Conservation (phyloP, 2,329 filamentous ascomycete genomes). For the Scytalidium lignicola region DNA sequence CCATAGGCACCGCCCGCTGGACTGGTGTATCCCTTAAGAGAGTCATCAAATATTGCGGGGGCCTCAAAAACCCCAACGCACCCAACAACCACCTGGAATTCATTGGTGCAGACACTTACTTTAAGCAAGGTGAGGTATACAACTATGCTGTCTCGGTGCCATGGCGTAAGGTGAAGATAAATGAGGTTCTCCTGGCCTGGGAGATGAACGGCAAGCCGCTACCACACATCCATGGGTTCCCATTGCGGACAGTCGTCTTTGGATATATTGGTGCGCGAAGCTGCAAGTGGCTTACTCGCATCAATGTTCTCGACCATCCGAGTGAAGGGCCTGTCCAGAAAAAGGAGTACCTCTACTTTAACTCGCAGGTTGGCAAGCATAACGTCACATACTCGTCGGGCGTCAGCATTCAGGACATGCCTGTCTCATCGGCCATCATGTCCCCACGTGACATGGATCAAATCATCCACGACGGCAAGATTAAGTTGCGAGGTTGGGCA, state of each 20-base stretch:
- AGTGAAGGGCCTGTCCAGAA: slow-evolving; percentile 54
- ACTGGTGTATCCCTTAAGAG: slow-evolving; percentile 63
- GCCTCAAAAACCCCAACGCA: slow-evolving; percentile 38
- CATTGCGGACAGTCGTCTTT: slow-evolving; percentile 56
- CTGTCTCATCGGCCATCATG: slow-evolving; percentile 64
- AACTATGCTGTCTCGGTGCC: slow-evolving; percentile 67
- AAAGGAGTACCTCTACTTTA: slow-evolving; percentile 61
- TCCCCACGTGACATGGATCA: slow-evolving; percentile 33
- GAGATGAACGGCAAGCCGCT: slow-evolving; percentile 62
- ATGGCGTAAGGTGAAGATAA: slow-evolving; percentile 59
- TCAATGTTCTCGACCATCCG: slow-evolving; percentile 54
- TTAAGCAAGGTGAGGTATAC: slow-evolving; percentile 59
- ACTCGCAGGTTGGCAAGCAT: slow-evolving; percentile 61
- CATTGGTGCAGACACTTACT: slow-evolving; percentile 67
- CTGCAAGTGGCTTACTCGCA: slow-evolving; percentile 64
- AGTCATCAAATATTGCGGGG: slow-evolving; percentile 65
- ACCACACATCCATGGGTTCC: slow-evolving; percentile 62
- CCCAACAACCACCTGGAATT: slow-evolving; percentile 60
- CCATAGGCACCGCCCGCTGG: slow-evolving; percentile 61
- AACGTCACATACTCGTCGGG: slow-evolving; percentile 57
- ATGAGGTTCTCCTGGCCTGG: slow-evolving; percentile 63
- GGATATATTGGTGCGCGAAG: slow-evolving; percentile 62
- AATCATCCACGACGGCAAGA: slow-evolving; percentile 21
- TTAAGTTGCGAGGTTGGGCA: slow-evolving; percentile 54
- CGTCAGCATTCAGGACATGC: slow-evolving; percentile 62